A percentile compares a stretch with the other conserved stretches of the same genome.
Evolutionary conservation across 106 monocot species (phyloP).

Genomic region (Acanthochlamys bracteata): DNA sequence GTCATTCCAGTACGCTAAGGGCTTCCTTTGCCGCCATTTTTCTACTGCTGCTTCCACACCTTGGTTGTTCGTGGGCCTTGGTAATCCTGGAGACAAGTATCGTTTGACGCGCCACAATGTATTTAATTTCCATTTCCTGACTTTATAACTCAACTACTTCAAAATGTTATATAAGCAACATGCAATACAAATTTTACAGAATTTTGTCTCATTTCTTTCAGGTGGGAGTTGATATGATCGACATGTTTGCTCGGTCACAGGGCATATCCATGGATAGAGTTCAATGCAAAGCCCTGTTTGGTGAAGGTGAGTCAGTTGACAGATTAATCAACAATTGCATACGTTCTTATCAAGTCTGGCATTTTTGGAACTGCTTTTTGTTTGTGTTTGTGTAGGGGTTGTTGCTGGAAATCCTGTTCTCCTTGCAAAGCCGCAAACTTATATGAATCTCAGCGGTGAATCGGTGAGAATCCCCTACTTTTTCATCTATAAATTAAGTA

Average conservation of each 20-base stretch:
- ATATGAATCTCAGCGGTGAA: constrained; percentile 98
- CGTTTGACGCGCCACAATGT: constrained; percentile 84
- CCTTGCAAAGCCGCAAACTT: constrained; percentile 95
- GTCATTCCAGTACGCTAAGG: no score
- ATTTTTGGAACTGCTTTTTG: no score
- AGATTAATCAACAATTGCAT: no score
- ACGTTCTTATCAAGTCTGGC: no score
- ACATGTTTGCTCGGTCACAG: constrained; percentile 56
- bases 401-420: constrained; percentile 60
- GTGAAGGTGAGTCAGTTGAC: constrained; percentile 46
- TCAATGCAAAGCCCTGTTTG: constrained; percentile 81
- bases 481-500: no score
- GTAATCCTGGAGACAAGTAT: constrained; percentile 94
- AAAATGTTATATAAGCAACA: no score
- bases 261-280: constrained; percentile 50
- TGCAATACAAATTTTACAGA: no score
- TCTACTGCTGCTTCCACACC: constrained; percentile 31
- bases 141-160: no score
- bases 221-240: constrained; percentile 95
- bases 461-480: no score
- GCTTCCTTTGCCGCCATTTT: no score
- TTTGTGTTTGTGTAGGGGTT: constrained; percentile 30
- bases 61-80: constrained; percentile 91
- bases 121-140: constrained; percentile 1
- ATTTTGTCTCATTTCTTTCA: constrained; percentile 7